Evolutionary conservation across 768 basidiomycete genomes (phyloP).

Genomic region (Rickenella mellea): DNA sequence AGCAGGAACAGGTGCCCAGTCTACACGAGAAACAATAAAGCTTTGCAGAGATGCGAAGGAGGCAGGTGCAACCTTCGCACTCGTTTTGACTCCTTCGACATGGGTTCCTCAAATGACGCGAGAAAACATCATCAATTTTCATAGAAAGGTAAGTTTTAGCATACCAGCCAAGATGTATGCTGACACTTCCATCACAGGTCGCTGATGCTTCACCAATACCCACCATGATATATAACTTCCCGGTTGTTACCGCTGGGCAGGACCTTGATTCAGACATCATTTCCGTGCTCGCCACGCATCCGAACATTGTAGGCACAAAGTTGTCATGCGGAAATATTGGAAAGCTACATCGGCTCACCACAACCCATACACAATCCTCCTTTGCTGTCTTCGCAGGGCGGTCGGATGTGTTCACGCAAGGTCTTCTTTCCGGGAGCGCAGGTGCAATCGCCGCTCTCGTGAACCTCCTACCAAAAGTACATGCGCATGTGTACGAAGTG

Average conservation of each 20-base stretch:
- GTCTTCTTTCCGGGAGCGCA: constrained; percentile 50
- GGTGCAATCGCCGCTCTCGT: constrained; percentile 59
- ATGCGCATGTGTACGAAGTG: constrained; percentile 37
- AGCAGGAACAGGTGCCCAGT: constrained; percentile 79
- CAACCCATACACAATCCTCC: constrained; percentile 38
- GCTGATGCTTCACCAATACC: constrained; percentile 61
- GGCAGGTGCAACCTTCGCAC: constrained; percentile 73
- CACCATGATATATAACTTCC: constrained; percentile 81
- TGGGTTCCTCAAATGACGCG: constrained; percentile 58
- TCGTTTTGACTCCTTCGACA: constrained; percentile 66
- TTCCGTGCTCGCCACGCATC: constrained; percentile 57
- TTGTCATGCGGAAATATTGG: constrained; percentile 81
- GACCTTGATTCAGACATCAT: constrained; percentile 80
- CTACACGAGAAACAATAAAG: constrained; percentile 63
- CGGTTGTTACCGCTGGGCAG: constrained; percentile 68
- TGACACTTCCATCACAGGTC: constrained; percentile 36
- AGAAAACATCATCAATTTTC: constrained; percentile 57
- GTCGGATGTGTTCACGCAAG: constrained; percentile 58
- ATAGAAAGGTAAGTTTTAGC: constrained; percentile 38
- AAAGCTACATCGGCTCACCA: constrained; percentile 69
- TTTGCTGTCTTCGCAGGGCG: constrained; percentile 73
- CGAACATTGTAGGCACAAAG: constrained; percentile 81
- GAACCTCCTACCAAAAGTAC: constrained; percentile 52
- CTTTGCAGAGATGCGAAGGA: constrained; percentile 67
- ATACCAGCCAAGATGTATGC: neutral